Percentiles rank a stretch among this genome's conserved stretches.
These are phyloP conservation scores for Pseudovirgaria hyperparasitica DNA, from an alignment of 2,329 filamentous ascomycete genomes.

Conservation along the genomic window DNA sequence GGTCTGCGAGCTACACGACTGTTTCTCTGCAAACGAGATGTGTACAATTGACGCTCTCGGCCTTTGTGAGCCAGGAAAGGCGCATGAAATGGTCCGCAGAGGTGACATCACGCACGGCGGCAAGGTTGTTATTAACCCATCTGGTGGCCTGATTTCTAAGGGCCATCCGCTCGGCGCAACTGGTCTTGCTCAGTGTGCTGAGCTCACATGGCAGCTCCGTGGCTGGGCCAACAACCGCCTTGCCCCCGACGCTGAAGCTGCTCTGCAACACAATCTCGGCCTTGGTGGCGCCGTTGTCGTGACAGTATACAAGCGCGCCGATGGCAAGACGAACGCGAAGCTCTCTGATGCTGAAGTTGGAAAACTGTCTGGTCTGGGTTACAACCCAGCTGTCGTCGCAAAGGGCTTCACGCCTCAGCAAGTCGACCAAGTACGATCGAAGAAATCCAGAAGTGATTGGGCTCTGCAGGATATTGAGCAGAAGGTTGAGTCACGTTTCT, in stretches of 20 bases:
- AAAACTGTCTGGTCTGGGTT: conserved; percentile 58
- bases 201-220: conserved; percentile 87
- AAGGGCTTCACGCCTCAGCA: conserved; percentile 77
- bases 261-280: conserved; percentile 86
- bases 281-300: conserved; percentile 84
- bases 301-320: conserved; percentile 75
- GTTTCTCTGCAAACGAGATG: conserved; percentile 94
- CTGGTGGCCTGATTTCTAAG: conserved; percentile 89
- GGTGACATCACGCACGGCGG: conserved; percentile 90
- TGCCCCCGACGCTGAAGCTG: conserved; percentile 53
- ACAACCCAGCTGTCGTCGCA: conserved; percentile 84
- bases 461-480: conserved; percentile 63
- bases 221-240: conserved; percentile 91
- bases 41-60: conserved; percentile 77
- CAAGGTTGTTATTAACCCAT: conserved; percentile 76
- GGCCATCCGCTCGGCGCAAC: conserved; percentile 90
- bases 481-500: conserved; percentile 63
- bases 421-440: conserved; percentile 54
- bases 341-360: conserved; percentile 53
- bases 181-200: conserved; percentile 89
- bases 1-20: conserved; percentile 91
- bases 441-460: conserved; percentile 54
- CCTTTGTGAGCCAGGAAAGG: conserved; percentile 63
- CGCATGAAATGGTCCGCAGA: conserved; percentile 75
- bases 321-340: conserved; percentile 51